A percentile compares a stretch with the other conserved stretches of the same genome.
Conservation (phyloP, 2,329 filamentous ascomycete species). For the Sporothrix pallida region DNA sequence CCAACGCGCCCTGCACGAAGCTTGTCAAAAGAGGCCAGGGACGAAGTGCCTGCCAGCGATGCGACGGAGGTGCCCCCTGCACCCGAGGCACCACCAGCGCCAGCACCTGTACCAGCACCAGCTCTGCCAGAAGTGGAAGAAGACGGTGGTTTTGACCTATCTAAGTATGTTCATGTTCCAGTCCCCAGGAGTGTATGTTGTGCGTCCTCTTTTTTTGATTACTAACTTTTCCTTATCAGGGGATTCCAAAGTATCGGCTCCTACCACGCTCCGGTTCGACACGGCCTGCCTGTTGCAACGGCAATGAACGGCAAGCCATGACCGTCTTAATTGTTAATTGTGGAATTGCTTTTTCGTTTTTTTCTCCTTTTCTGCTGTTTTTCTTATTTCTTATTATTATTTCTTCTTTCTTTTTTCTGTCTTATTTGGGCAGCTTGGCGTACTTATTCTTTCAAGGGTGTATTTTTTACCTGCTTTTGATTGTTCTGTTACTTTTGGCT, state of each 20-base stretch:
- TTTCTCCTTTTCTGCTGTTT: not conserved
- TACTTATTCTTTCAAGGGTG: conserved; percentile 10
- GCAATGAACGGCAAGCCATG: conserved; percentile 47
- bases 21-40: conserved; percentile 17
- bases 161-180: conserved; percentile 54
- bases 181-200: not conserved
- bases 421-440: not conserved
- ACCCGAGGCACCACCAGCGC: not conserved
- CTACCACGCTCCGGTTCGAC: conserved; percentile 63
- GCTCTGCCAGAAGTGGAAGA: conserved; percentile 49
- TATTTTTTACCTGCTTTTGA: not conserved
- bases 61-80: conserved; percentile 1
- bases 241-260: conserved; percentile 70
- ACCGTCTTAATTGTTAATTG: not conserved
- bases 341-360: not conserved
- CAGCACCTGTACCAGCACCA: conserved; percentile 35
- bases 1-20: conserved; percentile 47
- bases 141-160: conserved; percentile 63
- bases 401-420: not conserved
- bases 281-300: conserved; percentile 52
- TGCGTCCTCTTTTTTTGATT: not conserved
- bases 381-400: not conserved
- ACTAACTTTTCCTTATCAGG: conserved; percentile 45
- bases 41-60: conserved; percentile 22
- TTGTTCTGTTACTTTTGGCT: not conserved